Evolutionary conservation across 805 yeast genomes (phyloP).

Genomic region (Pichia insulana): DNA sequence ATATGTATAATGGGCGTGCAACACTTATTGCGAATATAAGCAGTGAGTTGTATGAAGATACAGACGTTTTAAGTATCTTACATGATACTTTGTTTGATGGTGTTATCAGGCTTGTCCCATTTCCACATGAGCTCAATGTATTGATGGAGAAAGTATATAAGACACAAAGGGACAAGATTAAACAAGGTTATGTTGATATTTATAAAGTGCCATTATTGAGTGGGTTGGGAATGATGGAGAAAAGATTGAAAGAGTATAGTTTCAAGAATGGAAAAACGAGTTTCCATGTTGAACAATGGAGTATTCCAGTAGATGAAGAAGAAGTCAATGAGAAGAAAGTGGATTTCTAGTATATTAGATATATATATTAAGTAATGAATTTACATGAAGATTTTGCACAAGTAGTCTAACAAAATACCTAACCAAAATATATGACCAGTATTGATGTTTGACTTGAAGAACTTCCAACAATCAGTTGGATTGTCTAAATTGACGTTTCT

Average conservation of each 20-base stretch:
- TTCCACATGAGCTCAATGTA: slow-evolving; percentile 62
- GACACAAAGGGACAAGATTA: slow-evolving; percentile 64
- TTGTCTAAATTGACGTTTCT: slow-evolving; percentile 65
- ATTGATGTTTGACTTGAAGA: slow-evolving; percentile 66
- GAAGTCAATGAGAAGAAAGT: slow-evolving; percentile 9
- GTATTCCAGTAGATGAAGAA: slow-evolving; percentile 93
- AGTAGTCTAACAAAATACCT: slow-evolving; percentile 61
- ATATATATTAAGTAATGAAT: not conserved
- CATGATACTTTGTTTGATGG: slow-evolving; percentile 55
- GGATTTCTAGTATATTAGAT: slow-evolving; percentile 1
- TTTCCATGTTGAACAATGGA: slow-evolving; percentile 89
- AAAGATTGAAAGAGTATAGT: slow-evolving; percentile 67
- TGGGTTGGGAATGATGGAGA: slow-evolving; percentile 73
- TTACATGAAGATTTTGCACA: slow-evolving; percentile 37
- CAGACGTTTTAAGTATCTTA: slow-evolving; percentile 37
- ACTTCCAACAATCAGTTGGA: slow-evolving; percentile 76
- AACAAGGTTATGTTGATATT: slow-evolving; percentile 80
- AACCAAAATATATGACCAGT: slow-evolving; percentile 64
- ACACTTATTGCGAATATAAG: slow-evolving; percentile 53
- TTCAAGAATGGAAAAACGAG: slow-evolving; percentile 76
- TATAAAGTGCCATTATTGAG: slow-evolving; percentile 63
- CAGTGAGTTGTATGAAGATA: slow-evolving; percentile 51
- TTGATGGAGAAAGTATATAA: slow-evolving; percentile 62
- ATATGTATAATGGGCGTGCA: slow-evolving; percentile 30
- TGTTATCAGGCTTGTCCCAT: slow-evolving; percentile 70